phyloP scores from a whole-genome alignment of 139 green algal species.

The Cymbomonas tetramitiformis region DNA sequence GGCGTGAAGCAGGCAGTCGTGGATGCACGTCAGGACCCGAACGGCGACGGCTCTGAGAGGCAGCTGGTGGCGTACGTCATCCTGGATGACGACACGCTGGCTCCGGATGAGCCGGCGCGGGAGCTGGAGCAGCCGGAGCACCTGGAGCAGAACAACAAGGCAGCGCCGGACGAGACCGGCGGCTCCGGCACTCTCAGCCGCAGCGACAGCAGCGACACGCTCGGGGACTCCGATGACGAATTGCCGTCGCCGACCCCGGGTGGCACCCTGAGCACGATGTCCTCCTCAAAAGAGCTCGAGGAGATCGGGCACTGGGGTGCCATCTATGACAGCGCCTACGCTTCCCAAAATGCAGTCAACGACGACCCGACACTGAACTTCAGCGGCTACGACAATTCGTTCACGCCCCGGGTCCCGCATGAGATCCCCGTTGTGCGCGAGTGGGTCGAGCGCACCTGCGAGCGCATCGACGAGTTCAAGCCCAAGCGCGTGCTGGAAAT shows the following conservation, averaged over 20 bases:
- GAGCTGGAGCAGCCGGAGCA: not conserved
- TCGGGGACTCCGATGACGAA: no score
- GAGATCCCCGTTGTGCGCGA: conserved; percentile 3
- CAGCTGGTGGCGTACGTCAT: not conserved
- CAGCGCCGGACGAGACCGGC: not conserved
- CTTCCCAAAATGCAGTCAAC: conserved; percentile 9
- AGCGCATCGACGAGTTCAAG: not conserved
- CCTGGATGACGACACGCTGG: not conserved
- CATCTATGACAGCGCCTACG: conserved; percentile 19
- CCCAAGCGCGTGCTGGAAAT: conserved; percentile 6
- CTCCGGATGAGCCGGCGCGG: not conserved
- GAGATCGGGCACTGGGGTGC: conserved; percentile 2
- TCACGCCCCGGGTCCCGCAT: conserved; percentile 10
- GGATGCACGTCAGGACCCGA: not conserved
- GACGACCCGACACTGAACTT: conserved; percentile 21
- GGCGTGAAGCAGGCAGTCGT: not conserved
- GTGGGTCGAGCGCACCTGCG: conserved; percentile 18
- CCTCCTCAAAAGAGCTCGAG: no score
- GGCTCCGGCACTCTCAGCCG: not conserved
- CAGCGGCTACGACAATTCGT: conserved; percentile 19
- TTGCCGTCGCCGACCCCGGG: no score
- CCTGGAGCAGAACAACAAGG: not conserved
- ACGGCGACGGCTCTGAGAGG: not conserved
- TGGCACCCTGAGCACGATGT: no score
- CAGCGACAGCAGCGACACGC: not conserved